Conservation (phyloP, 2,329 filamentous ascomycete species). For the Trichoderma brevicompactum region DNA sequence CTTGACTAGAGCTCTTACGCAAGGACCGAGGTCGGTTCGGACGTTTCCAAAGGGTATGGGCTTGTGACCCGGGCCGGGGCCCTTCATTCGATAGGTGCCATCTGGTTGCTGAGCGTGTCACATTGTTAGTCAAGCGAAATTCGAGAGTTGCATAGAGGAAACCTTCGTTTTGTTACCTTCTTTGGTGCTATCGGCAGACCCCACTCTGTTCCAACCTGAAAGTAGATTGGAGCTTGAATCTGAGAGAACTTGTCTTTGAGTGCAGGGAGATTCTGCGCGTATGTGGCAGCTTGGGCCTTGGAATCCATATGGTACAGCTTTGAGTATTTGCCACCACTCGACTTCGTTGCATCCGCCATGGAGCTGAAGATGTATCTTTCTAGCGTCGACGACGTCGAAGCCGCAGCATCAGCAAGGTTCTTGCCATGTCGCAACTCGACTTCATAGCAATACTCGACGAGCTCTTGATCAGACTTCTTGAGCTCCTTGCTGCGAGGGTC, state of each 20-base stretch:
- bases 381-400: conserved; percentile 37
- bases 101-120: conserved; percentile 23
- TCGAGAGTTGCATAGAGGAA: not conserved
- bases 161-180: conserved; percentile 26
- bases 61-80: conserved; percentile 30
- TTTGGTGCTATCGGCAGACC: conserved; percentile 30
- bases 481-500: conserved; percentile 46
- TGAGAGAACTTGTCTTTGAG: conserved; percentile 30
- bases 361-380: conserved; percentile 47
- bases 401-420: conserved; percentile 45
- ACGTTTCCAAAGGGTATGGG: conserved; percentile 31
- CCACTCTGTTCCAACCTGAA: conserved; percentile 30
- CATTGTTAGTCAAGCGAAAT: not conserved
- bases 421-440: conserved; percentile 43
- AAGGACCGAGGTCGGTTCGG: conserved; percentile 29
- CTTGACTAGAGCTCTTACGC: conserved; percentile 30
- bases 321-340: conserved; percentile 48
- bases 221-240: conserved; percentile 31
- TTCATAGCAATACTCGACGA: conserved; percentile 38
- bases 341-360: conserved; percentile 43
- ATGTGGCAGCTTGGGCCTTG: conserved; percentile 44
- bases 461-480: conserved; percentile 39
- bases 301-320: conserved; percentile 49
- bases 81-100: conserved; percentile 31
- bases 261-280: conserved; percentile 32